A percentile compares a stretch with the other conserved stretches of the same genome.
Conservation (phyloP, 1,284 basidiomycete genomes). For the Fistulinella cinereoalba region DNA sequence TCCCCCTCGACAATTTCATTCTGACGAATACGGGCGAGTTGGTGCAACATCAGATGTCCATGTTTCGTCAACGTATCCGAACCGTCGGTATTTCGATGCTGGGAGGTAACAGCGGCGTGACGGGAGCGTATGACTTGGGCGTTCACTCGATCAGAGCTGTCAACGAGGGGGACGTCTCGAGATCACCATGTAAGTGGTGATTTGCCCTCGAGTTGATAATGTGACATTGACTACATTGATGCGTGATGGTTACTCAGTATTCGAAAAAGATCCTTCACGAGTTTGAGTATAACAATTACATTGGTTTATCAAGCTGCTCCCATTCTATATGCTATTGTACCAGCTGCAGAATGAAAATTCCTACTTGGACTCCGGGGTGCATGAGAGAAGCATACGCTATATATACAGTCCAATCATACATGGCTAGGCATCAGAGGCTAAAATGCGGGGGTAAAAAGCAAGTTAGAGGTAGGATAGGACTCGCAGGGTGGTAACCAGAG, state of each 20-base stretch:
- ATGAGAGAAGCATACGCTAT: conserved; percentile 17
- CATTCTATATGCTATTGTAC: conserved; percentile 1
- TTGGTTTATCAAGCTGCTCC: neutral
- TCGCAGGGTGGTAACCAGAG: conserved; percentile 1
- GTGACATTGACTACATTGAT: neutral
- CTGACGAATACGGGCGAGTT: conserved; percentile 82
- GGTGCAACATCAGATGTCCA: conserved; percentile 62
- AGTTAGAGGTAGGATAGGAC: conserved; percentile 6
- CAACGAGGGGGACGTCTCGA: conserved; percentile 51
- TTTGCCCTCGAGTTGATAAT: neutral
- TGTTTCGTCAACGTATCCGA: conserved; percentile 73
- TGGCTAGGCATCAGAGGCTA: conserved; percentile 5
- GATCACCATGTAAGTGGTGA: conserved; percentile 37
- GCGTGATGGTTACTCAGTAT: conserved; percentile 15
- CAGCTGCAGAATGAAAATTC: conserved; percentile 5
- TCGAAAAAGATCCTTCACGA: conserved; percentile 34
- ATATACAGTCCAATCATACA: conserved; percentile 22
- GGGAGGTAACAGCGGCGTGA: conserved; percentile 70
- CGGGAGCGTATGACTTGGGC: conserved; percentile 73
- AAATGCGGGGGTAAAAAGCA: conserved; percentile 14
- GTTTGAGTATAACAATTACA: conserved; percentile 20
- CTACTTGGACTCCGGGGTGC: conserved; percentile 7
- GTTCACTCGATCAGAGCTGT: conserved; percentile 68
- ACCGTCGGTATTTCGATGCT: conserved; percentile 83
- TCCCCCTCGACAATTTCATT: conserved; percentile 80